These are phyloP conservation scores for Candida ulmi DNA, from an alignment of 805 yeast genomes.

Conservation along the genomic window DNA sequence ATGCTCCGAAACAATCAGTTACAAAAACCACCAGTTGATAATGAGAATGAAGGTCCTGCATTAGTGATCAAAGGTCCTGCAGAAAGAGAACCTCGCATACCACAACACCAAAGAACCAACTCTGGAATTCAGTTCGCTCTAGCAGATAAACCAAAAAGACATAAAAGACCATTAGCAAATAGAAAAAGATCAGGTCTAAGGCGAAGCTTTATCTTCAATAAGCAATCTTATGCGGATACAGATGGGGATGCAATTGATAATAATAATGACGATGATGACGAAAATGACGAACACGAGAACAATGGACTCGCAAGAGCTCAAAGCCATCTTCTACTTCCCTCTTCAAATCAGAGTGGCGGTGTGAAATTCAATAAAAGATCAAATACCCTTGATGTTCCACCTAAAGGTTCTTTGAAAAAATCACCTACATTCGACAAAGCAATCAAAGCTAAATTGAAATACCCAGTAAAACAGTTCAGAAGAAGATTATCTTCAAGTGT, in stretches of 20 bases:
- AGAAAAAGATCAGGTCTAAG: conserved; percentile 14
- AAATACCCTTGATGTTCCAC: conserved; percentile 39
- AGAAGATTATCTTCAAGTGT: conserved; percentile 23
- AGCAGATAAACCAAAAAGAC: conserved; percentile 12
- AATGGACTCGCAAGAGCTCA: conserved; percentile 23
- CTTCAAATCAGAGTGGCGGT: conserved; percentile 31
- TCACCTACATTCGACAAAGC: conserved; percentile 46
- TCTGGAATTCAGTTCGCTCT: conserved; percentile 25
- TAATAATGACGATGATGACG: neutral
- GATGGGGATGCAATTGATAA: conserved; percentile 1
- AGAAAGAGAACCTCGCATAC: conserved; percentile 52
- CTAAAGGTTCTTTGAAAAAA: conserved; percentile 22
- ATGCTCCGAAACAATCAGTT: conserved; percentile 59
- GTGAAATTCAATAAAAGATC: conserved; percentile 37
- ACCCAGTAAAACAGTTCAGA: conserved; percentile 21
- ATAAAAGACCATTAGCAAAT: conserved; percentile 11
- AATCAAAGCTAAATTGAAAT: conserved; percentile 28
- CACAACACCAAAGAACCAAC: conserved; percentile 16
- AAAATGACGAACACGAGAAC: conserved; percentile 13
- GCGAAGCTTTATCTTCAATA: conserved; percentile 10
- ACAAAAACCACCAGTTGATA: conserved; percentile 28
- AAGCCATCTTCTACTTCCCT: conserved; percentile 30
- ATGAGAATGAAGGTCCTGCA: conserved; percentile 70
- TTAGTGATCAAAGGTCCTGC: conserved; percentile 73
- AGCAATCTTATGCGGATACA: neutral